Evolutionary conservation across 1,284 basidiomycete species (phyloP).

Genomic region (Rhodofomes roseus): DNA sequence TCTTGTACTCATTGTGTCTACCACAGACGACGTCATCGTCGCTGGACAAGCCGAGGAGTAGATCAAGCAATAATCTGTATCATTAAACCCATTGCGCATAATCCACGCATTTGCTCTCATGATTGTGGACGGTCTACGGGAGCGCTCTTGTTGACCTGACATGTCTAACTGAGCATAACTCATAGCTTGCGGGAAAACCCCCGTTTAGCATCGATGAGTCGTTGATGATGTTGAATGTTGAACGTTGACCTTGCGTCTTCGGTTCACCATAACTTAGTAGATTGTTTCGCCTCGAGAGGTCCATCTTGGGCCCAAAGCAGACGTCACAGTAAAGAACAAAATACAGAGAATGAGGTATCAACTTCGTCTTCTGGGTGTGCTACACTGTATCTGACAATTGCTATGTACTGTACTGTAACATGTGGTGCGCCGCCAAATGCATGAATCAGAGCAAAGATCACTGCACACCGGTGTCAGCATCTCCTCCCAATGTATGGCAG

Average conservation of each 20-base stretch:
- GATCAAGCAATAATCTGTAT: slow-evolving; percentile 9
- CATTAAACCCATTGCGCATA: not conserved
- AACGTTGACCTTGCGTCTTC: not conserved
- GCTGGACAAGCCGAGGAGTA: slow-evolving; percentile 60
- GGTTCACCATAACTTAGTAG: not conserved
- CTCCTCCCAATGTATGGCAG: not conserved
- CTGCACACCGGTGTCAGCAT: slow-evolving; percentile 10
- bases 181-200: no score
- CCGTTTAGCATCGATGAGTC: no score
- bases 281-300: slow-evolving; percentile 1
- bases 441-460: slow-evolving; percentile 20
- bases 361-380: slow-evolving; percentile 22
- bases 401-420: slow-evolving; percentile 30
- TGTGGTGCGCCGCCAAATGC: slow-evolving; percentile 11
- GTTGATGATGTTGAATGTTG: no score
- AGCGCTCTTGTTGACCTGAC: no score
- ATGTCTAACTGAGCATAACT: no score
- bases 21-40: slow-evolving; percentile 65
- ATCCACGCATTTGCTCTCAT: not conserved
- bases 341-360: slow-evolving; percentile 18
- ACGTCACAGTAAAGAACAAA: not conserved
- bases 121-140: no score
- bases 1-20: not conserved
- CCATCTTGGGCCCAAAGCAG: not conserved
- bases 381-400: slow-evolving; percentile 28